Evolutionary conservation across 164 flowering plant genomes (phyloP), one percentile per base, ranked within the genome.

Genomic region (Vitis rupestris): DNA sequence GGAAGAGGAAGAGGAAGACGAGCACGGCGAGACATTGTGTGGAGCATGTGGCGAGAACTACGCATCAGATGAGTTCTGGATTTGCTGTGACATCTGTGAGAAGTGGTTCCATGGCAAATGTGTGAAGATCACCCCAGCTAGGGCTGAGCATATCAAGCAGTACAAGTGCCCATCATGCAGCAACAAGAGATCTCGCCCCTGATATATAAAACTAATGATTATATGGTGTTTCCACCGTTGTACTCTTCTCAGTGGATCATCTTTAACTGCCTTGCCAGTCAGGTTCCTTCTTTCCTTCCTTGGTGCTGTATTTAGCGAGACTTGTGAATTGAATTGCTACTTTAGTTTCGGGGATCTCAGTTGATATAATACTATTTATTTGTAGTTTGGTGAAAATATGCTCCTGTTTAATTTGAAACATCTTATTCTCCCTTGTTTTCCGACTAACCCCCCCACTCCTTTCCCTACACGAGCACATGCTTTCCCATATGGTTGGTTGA

Each of bases 91-190:
- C 76, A 65, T 91, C 16, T 91, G 97, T 16, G 93, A 89, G 83
- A 84, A 74, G 66, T 91, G 97, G 97, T 91, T 91, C 82, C 97
- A 91, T 79, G 94, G 93, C 3, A 90, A 87, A 82, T 91, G 97
- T 67, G 97, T 91, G 72, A 90, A 86, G 84, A 91, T 91, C 60
- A 91, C 97, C 57, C 91, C 89, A 48, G 88, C 91, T 1, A 79
- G 80, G 67, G 91, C 91, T 23, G 89, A 87, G 79, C 89, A 90
- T 57, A 90, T 91, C 76, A 90, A 90, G 90, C 97, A 90, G 75
- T 91, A 91, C 82, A 91, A 91, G 76, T 87, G 91, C 74, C 91
- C 91, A 10, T 79, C 89, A 0, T 87, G 91, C 86, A 85, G 74
- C 83, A 83, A 81, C 80, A 87, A 85, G 78, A 82, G 89, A 72